Percentiles rank a stretch among this genome's conserved stretches.
These are phyloP conservation scores for Kuraishia ogatae DNA, from an alignment of 805 yeast species.

Conservation along the genomic window DNA sequence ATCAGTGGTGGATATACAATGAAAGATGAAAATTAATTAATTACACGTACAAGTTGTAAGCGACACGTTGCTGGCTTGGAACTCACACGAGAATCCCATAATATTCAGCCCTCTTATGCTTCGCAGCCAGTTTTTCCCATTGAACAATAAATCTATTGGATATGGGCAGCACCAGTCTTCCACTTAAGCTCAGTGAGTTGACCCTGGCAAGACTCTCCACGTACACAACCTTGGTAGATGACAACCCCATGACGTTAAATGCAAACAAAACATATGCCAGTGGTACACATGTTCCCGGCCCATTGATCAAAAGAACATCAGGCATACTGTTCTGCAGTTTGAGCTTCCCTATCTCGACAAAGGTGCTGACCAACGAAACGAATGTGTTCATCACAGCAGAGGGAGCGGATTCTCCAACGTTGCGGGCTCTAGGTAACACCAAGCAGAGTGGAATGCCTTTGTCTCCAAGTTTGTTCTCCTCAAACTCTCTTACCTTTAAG, in stretches of 20 bases:
- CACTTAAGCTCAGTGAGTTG: conserved; percentile 64
- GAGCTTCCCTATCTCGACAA: conserved; percentile 7
- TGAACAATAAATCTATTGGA: conserved; percentile 80
- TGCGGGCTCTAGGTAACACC: conserved; percentile 25
- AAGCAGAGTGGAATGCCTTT: conserved; percentile 14
- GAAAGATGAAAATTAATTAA: background rate
- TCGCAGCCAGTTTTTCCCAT: conserved; percentile 58
- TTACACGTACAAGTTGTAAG: no score
- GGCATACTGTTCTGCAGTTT: conserved; percentile 11
- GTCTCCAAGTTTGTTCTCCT: conserved; percentile 11
- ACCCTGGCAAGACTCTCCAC: conserved; percentile 87
- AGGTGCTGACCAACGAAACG: conserved; percentile 18
- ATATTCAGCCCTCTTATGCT: conserved; percentile 57
- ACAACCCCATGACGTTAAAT: conserved; percentile 37
- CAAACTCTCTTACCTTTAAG: conserved; percentile 28
- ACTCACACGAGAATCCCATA: conserved; percentile 58
- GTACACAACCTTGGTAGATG: conserved; percentile 56
- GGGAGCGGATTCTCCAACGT: conserved; percentile 26
- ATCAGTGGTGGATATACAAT: background rate
- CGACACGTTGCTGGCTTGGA: no score
- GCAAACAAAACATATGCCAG: conserved; percentile 49
- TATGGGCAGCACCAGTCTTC: conserved; percentile 59
- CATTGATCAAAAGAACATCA: conserved; percentile 41
- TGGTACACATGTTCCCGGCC: conserved; percentile 80
- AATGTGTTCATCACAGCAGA: conserved; percentile 24